These are phyloP conservation scores for Macrophomina pseudophaseolina DNA, from an alignment of 2,329 filamentous ascomycete genomes.

Conservation along the genomic window DNA sequence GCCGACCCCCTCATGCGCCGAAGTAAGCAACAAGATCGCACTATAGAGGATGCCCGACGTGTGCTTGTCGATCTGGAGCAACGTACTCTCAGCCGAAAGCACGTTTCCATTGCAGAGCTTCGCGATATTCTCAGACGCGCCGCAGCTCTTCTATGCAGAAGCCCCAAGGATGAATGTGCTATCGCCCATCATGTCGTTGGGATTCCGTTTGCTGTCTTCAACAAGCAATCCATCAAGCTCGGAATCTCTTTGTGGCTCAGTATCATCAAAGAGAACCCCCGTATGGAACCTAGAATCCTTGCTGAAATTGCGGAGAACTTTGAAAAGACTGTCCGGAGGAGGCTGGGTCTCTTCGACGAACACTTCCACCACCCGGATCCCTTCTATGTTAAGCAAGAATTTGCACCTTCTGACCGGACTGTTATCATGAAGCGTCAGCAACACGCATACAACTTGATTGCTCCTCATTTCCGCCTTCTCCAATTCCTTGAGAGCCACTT, in stretches of 20 bases:
- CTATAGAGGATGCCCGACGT: constrained; percentile 57
- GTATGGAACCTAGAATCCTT: constrained; percentile 83
- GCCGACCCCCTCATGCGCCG: constrained; percentile 28
- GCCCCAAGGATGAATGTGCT: constrained; percentile 73
- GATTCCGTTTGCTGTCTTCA: constrained; percentile 92
- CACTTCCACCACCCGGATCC: constrained; percentile 69
- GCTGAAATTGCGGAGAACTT: constrained; percentile 88
- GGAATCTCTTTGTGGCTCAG: constrained; percentile 96
- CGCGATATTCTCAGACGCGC: constrained; percentile 83
- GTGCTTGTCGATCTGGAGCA: constrained; percentile 74
- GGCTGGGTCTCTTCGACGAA: constrained; percentile 80
- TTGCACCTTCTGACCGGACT: constrained; percentile 85
- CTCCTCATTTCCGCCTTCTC: constrained; percentile 82
- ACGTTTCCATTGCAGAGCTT: constrained; percentile 74
- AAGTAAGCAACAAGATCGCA: constrained; percentile 42
- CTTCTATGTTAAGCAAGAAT: constrained; percentile 89
- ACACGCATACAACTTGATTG: constrained; percentile 78
- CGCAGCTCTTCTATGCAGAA: constrained; percentile 83
- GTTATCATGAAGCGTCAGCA: constrained; percentile 76
- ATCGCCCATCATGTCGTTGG: constrained; percentile 87
- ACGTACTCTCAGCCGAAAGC: constrained; percentile 70
- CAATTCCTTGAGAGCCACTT: constrained; percentile 95
- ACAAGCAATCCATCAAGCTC: constrained; percentile 92
- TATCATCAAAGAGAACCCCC: constrained; percentile 93
- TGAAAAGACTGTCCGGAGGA: constrained; percentile 80